Percentiles rank a stretch among this genome's conserved stretches.
Conservation (phyloP, 2,329 filamentous ascomycete genomes). For the Paecilomyces variotii region DNA sequence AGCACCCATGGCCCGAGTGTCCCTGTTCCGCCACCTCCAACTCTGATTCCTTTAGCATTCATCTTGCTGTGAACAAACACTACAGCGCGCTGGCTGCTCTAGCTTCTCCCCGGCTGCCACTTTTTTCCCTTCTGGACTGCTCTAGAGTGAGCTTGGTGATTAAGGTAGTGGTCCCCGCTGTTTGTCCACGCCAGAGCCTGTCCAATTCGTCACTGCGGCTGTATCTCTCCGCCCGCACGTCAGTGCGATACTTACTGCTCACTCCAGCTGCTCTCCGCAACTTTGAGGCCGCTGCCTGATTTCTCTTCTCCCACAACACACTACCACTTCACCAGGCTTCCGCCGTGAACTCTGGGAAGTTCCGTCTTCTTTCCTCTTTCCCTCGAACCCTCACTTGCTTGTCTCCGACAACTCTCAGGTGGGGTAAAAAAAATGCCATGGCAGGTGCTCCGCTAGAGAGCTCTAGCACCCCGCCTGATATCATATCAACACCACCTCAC, state of each 20-base stretch:
- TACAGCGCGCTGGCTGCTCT: not conserved
- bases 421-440: slow-evolving; percentile 34
- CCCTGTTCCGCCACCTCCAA: not conserved
- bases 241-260: not conserved
- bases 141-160: not conserved
- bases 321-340: not conserved
- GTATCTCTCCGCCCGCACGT: not conserved
- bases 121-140: not conserved
- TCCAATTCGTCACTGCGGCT: slow-evolving; percentile 2
- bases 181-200: not conserved
- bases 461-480: slow-evolving; percentile 34
- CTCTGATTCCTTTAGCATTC: not conserved
- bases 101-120: not conserved
- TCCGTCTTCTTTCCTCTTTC: not conserved
- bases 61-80: not conserved
- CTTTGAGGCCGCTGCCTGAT: not conserved
- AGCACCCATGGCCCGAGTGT: not conserved
- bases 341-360: not conserved
- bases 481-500: slow-evolving; percentile 19
- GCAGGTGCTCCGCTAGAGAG: slow-evolving; percentile 38
- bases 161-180: not conserved
- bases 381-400: slow-evolving; percentile 1
- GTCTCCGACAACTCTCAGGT: slow-evolving; percentile 3
- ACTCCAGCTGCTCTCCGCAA: not conserved
- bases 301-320: not conserved